Base-by-base conservation (phyloP, 768 basidiomycete genomes). In the Mycena indigotica region DNA sequence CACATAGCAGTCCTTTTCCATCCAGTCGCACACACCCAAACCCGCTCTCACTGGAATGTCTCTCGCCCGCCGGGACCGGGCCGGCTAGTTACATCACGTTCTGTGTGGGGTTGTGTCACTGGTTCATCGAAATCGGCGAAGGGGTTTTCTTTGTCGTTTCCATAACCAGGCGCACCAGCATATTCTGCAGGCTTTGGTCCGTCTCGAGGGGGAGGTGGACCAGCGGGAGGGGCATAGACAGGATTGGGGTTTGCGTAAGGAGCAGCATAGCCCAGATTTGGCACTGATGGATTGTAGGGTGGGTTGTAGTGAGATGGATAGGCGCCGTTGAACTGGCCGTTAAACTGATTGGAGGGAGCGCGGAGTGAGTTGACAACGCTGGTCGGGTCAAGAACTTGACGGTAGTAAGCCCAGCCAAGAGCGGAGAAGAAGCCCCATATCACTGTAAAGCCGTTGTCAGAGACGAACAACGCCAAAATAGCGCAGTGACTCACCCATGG, bases 351-450 rank as follows among this genome's bases (percentile, higher is more conserved):
- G 55, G 74, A 58, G 61, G 85, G 80, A 13, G 77, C 75, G 39
- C 84, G 84, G 13, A 72, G 66, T 39, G 77, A 63, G 67, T 87
- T 86, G 52, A 73, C 80, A 35, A 77, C 70, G 60, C 82, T 83
- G 3, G 80, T 70, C 1, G 92, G 91, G 69, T 92, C 87, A 29
- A 86, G 79, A 1, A 85, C 67, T 72, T 95, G 92, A 23, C 87
- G 86, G 67, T 88, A 85, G 75, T 86, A 95, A 15, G 80, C 77
- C 68, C 88, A 88, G 2, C 86, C 82, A 63, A 90, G 65, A 48
- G 79, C 61, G n/a, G 82, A 80, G 77, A 92, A 91, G 57, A 93
- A 68, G 32, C 76, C 62, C 41, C 80, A 77, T 46, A 89, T 64
- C 48, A 84, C 86, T 89, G 63, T 2, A 26, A n/a, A n/a, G n/a